Percentiles rank a stretch among this genome's conserved stretches.
Conservation (phyloP, 768 basidiomycete genomes). For the Crassisporium funariophilum region DNA sequence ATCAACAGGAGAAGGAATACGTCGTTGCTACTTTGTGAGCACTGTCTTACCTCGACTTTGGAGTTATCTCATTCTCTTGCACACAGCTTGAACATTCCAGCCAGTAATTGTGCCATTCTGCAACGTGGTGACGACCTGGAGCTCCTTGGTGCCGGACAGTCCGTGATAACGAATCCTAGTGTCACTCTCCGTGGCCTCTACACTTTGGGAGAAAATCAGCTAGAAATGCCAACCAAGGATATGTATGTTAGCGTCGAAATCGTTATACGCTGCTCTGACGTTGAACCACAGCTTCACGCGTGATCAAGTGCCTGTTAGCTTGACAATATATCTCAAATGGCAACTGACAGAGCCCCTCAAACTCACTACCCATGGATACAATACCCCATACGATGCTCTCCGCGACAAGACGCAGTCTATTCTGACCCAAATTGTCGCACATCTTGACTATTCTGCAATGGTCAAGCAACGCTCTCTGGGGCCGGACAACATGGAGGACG, state of each 20-base stretch:
- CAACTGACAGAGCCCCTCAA: constrained; percentile 52
- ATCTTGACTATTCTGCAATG: constrained; percentile 57
- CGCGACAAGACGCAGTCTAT: constrained; percentile 86
- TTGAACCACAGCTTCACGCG: constrained; percentile 64
- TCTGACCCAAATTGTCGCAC: constrained; percentile 83
- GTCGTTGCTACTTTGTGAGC: constrained; percentile 80
- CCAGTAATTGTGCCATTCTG: constrained; percentile 84
- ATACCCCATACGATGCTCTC: constrained; percentile 79
- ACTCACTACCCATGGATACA: constrained; percentile 83
- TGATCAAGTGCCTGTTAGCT: constrained; percentile 83
- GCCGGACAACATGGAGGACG: constrained; percentile 73
- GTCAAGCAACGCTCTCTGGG: constrained; percentile 81
- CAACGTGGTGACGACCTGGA: constrained; percentile 82
- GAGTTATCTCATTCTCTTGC: constrained; percentile 4
- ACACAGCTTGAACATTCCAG: constrained; percentile 75
- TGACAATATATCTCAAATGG: constrained; percentile 87
- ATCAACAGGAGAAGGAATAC: constrained; percentile 55
- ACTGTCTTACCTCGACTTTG: neutral
- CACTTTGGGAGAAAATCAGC: constrained; percentile 81
- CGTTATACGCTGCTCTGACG: neutral
- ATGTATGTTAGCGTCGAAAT: constrained; percentile 50
- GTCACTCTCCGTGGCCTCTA: constrained; percentile 80
- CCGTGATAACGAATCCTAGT: constrained; percentile 82
- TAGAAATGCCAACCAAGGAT: constrained; percentile 88
- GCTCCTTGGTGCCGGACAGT: constrained; percentile 79